Evolutionary conservation across 192 early-diverging fungal species (phyloP).

Genomic region (Coemansia sp.): DNA sequence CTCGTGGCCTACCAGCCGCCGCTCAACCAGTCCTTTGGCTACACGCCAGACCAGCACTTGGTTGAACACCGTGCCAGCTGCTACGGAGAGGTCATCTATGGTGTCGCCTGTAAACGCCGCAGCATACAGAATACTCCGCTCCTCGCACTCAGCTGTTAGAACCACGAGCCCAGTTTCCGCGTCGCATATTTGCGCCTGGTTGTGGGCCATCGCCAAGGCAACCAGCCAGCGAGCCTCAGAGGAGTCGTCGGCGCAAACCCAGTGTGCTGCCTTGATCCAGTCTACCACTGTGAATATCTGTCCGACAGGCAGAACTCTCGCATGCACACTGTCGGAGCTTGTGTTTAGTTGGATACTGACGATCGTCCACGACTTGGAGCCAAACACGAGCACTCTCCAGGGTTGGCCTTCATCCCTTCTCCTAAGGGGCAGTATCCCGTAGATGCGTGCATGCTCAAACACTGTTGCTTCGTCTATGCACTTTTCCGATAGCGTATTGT

Average conservation of each 20-base stretch:
- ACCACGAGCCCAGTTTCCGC: slow-evolving; percentile 10
- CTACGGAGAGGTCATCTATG: slow-evolving; percentile 54
- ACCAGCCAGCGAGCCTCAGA: slow-evolving; percentile 15
- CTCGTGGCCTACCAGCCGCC: slow-evolving; percentile 23
- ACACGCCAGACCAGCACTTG: slow-evolving; percentile 58
- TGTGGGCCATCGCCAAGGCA: slow-evolving; percentile 73
- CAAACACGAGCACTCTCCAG: slow-evolving; percentile 38
- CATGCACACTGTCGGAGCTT: neutral
- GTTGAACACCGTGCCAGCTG: slow-evolving; percentile 83
- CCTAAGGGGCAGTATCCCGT: slow-evolving; percentile 39
- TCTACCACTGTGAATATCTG: slow-evolving; percentile 52
- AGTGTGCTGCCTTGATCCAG: slow-evolving; percentile 79
- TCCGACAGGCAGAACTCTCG: no score
- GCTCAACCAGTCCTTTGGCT: neutral
- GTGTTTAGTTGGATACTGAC: slow-evolving; percentile 10
- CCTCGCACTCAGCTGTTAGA: slow-evolving; percentile 58
- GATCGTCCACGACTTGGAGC: slow-evolving; percentile 52
- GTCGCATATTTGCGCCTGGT: slow-evolving; percentile 64
- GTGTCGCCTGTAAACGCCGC: slow-evolving; percentile 68
- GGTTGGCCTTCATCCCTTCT: neutral
- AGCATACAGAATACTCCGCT: slow-evolving; percentile 72
- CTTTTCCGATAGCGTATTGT: slow-evolving; percentile 13
- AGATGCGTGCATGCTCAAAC: slow-evolving; percentile 36
- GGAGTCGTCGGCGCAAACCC: slow-evolving; percentile 44
- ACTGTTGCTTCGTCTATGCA: slow-evolving; percentile 6